These are phyloP conservation scores for Colletotrichum gigasporum DNA, from an alignment of 2,329 filamentous ascomycete genomes.

Conservation along the genomic window DNA sequence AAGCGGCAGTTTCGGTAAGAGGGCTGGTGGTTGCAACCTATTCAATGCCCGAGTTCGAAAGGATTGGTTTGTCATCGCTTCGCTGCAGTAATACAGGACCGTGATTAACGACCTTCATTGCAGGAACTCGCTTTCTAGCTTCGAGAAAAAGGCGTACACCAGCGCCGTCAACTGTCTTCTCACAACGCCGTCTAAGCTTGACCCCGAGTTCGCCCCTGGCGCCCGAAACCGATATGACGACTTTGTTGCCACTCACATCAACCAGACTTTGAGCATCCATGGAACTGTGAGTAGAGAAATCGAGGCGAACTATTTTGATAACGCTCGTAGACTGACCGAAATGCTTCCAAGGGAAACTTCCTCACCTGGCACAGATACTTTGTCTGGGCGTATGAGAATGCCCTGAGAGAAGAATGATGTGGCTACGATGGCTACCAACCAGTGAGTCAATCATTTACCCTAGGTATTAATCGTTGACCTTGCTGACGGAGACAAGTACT, in stretches of 20 bases:
- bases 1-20: not conserved
- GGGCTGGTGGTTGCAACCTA: not conserved
- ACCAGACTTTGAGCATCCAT: constrained; percentile 24
- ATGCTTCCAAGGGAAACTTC: constrained; percentile 19
- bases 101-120: not conserved
- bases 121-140: constrained; percentile 36
- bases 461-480: no score
- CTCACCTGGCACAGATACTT: constrained; percentile 32
- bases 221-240: constrained; percentile 31
- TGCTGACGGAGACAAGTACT: constrained; percentile 37
- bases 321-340: no score
- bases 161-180: constrained; percentile 30
- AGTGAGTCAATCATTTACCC: not conserved
- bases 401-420: constrained; percentile 31
- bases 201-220: constrained; percentile 23
- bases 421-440: constrained; percentile 32
- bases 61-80: constrained; percentile 11
- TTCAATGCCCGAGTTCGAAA: constrained; percentile 2
- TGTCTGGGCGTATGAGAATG: constrained; percentile 22
- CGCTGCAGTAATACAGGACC: no score
- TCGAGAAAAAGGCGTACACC: constrained; percentile 30
- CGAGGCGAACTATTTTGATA: no score
- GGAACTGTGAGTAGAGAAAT: not conserved
- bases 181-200: constrained; percentile 10
- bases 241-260: constrained; percentile 31